A percentile compares a stretch with the other conserved stretches of the same genome.
Conservation (phyloP, 768 basidiomycete genomes). For the Chalciporus sphaerocephalus region DNA sequence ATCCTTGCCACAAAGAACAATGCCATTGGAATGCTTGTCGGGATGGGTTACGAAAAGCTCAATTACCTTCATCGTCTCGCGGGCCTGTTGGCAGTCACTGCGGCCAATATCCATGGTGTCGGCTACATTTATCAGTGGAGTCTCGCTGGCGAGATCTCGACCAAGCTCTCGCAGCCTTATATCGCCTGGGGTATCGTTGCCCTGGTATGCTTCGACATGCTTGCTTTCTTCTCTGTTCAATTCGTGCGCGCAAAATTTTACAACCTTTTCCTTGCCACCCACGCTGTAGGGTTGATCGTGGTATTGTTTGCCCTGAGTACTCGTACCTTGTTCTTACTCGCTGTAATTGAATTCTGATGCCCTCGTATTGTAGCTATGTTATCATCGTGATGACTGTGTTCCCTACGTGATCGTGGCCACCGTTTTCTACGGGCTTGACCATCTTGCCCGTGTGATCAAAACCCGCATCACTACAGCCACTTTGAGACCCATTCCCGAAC, state of each 20-base stretch:
- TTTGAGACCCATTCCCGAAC: conserved; percentile 57
- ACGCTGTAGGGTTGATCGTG: conserved; percentile 51
- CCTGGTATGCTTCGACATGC: conserved; percentile 46
- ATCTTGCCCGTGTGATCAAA: conserved; percentile 57
- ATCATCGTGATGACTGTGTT: conserved; percentile 48
- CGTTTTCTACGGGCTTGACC: conserved; percentile 55
- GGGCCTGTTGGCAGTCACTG: conserved; percentile 53
- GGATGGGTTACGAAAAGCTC: conserved; percentile 68
- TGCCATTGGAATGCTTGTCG: conserved; percentile 51
- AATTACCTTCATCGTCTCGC: conserved; percentile 73
- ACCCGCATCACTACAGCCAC: conserved; percentile 59
- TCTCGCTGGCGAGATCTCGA: conserved; percentile 38
- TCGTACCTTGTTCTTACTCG: background rate
- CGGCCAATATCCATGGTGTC: conserved; percentile 54
- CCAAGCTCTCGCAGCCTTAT: conserved; percentile 31
- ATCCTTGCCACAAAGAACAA: conserved; percentile 70
- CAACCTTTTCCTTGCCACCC: conserved; percentile 61
- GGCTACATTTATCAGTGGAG: conserved; percentile 59
- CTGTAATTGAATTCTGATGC: background rate
- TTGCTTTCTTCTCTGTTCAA: conserved; percentile 59
- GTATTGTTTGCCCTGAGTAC: conserved; percentile 54
- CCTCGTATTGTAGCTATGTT: conserved; percentile 32
- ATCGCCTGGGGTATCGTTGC: conserved; percentile 51
- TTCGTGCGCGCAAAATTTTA: conserved; percentile 56
- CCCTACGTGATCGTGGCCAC: conserved; percentile 53